A percentile compares a stretch with the other conserved stretches of the same genome.
Conservation (phyloP, 192 early-diverging fungal genomes). For the Entomortierella lignicola region DNA sequence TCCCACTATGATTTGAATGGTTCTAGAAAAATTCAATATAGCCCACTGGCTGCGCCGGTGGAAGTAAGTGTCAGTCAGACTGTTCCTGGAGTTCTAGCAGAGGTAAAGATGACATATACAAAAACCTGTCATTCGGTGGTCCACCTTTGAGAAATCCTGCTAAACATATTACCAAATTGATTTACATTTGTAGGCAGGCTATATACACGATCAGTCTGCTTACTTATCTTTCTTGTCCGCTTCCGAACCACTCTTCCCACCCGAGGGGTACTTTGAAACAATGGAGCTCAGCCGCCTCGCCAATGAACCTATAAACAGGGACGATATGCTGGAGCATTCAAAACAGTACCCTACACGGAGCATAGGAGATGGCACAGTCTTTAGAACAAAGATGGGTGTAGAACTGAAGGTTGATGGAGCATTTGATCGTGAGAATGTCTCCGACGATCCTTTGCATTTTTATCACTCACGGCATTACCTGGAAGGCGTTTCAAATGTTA, state of each 20-base stretch:
- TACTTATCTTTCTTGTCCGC: not conserved
- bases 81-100: too few species aligned
- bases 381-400: not conserved
- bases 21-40: too few species aligned
- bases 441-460: not conserved
- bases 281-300: not conserved
- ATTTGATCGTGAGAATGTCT: not conserved
- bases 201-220: too few species aligned
- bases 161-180: too few species aligned
- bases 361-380: not conserved
- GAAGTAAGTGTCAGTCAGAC: too few species aligned
- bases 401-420: not conserved
- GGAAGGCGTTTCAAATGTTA: not conserved
- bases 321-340: too few species aligned
- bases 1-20: too few species aligned
- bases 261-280: not conserved
- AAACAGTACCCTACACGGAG: not conserved
- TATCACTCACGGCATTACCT: conserved; percentile 26
- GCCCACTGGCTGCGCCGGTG: too few species aligned
- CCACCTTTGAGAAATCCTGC: too few species aligned
- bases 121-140: too few species aligned
- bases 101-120: too few species aligned
- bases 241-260: not conserved
- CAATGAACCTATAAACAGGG: not conserved
- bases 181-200: too few species aligned